Base-by-base conservation (phyloP, 306 rosid species). In the Cicer cuneatum region DNA sequence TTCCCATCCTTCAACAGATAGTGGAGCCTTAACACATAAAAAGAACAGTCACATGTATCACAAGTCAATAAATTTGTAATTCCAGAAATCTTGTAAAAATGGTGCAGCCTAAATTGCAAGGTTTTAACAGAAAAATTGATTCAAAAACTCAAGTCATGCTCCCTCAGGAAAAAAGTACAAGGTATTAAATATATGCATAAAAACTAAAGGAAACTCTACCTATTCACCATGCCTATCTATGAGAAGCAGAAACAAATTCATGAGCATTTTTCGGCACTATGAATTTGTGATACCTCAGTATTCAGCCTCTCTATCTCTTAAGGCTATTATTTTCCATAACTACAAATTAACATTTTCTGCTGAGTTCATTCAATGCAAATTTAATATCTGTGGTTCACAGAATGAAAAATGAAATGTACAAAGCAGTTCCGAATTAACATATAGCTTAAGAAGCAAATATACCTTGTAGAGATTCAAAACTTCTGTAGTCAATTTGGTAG, bases 1-100 rank as follows among this genome's bases (percentile, higher is more conserved):
- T 21, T 93, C 98, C 97, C 98, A 93, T 47, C 98, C 96, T 80
- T 93, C 93, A 48, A 91, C 92, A 82, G 81, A 89, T 56, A 93
- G 76, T 58, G 97, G 91, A 65, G 92, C 93, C 98, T 93, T 82
- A 74, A 57, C 73, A 52, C 52, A 82, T 15, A 46, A 21, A 21
- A 78, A 57, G 38, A 72, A 66, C 52, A 66, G 29, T 41, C 41
- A 54, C 79, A 62, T 33, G 29, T 8, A 62, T 9, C 70, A 11
- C 12, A 11, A 53, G 69, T 43, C 53, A 57, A 38, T 18, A 45
- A 43, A 7, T 12, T 14, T 61, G 14, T 24, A 0, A 48, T 63
- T 67, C 74, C 7, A 52, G 24, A 73, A 78, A 41, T 10, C 19
- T 60, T 61, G 42, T 10, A 33, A 43, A 11, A 33, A 35, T 2